These are phyloP conservation scores for Tritrichomonas musculus DNA, from an alignment of 208 protist genomes.

Conservation along the genomic window DNA sequence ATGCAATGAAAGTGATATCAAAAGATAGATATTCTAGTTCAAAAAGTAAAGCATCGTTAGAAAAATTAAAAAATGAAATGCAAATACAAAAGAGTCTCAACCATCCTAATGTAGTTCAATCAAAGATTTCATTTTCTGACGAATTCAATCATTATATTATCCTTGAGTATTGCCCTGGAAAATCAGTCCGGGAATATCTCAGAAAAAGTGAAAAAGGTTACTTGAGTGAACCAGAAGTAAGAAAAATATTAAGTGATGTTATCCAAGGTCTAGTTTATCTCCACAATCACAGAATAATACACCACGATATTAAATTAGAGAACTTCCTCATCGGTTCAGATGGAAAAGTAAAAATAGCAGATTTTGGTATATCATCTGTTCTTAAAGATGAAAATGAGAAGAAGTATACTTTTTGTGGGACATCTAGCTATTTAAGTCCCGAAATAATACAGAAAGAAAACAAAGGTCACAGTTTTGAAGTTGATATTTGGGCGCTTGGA, in stretches of 20 bases:
- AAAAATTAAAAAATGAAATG: no score
- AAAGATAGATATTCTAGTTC: constrained; percentile 1
- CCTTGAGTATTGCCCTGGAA: no score
- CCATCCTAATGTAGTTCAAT: no score
- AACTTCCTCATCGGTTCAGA: constrained; percentile 80
- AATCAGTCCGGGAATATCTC: no score
- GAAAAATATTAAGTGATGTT: background rate
- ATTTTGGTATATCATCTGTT: constrained; percentile 79
- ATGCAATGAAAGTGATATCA: background rate
- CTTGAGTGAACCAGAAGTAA: no score
- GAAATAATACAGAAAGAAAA: constrained; percentile 21
- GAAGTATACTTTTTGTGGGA: constrained; percentile 56
- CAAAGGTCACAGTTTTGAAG: no score
- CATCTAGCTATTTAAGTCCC: constrained; percentile 39
- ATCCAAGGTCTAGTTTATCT: background rate
- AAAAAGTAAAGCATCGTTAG: no score
- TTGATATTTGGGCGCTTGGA: constrained; percentile 92
- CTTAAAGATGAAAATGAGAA: constrained; percentile 74
- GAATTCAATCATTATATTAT: no score
- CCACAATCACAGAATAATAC: constrained; percentile 67
- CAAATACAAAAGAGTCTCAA: no score
- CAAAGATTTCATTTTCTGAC: no score
- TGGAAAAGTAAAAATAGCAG: no score
- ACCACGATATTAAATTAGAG: constrained; percentile 86
- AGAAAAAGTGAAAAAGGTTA: no score